Base-by-base conservation (phyloP, 2,329 filamentous ascomycete species). In the Alternaria panax region DNA sequence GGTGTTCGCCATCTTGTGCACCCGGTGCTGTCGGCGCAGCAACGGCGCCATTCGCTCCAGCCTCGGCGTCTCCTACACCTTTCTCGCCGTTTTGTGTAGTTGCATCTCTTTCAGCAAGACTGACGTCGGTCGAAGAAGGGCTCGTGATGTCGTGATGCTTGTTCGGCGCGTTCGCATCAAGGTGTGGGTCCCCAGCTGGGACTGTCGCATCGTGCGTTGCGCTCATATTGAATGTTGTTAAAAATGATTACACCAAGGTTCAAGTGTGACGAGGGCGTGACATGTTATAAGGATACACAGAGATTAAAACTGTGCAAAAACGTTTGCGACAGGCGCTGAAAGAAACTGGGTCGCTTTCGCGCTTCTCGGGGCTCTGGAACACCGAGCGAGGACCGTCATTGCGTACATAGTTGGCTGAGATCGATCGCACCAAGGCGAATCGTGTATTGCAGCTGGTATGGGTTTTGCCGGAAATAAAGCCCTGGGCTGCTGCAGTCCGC, bases 1-100 rank as follows among this genome's bases (percentile, higher is more conserved):
- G 72, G 41, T 62, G 66, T 52, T 73, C 64, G n/a, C 68, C 71
- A n/a, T 66, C 62, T 54, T 62, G 70, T 24, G 54, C 62, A 22
- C 53, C 62, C n/a, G 51, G 54, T 27, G 58, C 61, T 51, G 66
- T 40, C 27, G 63, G 57, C 5, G 58, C 64, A 50, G 45, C 55
- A 48, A 48, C 51, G 36, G 55, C 57, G 28, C 53, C 60, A 57
- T 62, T 40, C 34, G 28, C 32, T 34, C 56, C 45, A 25, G 18
- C 46, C 43, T 55, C 24, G 32, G 60, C 38, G 30, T 50, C 56
- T 51, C 61, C 27, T 38, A 43, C 36, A 52, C 51, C 28, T 11
- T 25, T 24, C 18, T 58, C 53, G 9, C 32, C 32, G 27, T 48
- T n/a, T 6, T 54, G 56, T 43, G 20, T 16, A 28, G 51, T 46